Conservation (phyloP, 2,329 filamentous ascomycete genomes). For the Aspergillus udagawae region DNA sequence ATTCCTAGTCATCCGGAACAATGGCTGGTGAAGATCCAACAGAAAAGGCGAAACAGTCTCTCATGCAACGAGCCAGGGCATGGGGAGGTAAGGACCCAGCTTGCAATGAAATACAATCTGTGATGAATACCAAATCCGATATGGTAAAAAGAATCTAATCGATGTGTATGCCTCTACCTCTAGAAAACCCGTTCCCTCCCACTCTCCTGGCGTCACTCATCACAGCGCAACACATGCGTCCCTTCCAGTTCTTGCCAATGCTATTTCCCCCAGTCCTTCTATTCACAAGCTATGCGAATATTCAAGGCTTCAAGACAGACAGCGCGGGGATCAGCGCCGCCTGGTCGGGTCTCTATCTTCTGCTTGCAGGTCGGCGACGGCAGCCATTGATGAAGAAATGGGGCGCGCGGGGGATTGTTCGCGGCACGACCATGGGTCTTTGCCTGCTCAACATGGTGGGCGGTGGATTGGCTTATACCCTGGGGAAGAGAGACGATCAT, state of each 20-base stretch:
- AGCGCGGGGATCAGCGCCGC: conserved; percentile 60
- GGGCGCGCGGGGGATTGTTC: conserved; percentile 41
- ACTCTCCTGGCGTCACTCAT: conserved; percentile 63
- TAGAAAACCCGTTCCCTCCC: conserved; percentile 62
- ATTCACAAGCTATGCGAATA: conserved; percentile 63
- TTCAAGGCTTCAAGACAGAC: conserved; percentile 60
- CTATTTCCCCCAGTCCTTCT: conserved; percentile 63
- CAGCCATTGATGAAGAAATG: conserved; percentile 44
- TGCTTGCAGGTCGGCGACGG: conserved; percentile 58
- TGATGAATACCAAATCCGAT: neutral
- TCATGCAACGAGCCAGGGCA: conserved; percentile 35
- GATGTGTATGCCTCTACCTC: conserved; percentile 5
- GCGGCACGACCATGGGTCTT: conserved; percentile 44
- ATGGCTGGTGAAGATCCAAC: conserved; percentile 26
- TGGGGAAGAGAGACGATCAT: conserved; percentile 38
- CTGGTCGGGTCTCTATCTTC: conserved; percentile 62
- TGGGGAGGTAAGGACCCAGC: conserved; percentile 41
- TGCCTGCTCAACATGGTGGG: conserved; percentile 45
- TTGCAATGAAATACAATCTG: neutral
- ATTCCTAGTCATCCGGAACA: conserved; percentile 5
- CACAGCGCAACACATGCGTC: conserved; percentile 62
- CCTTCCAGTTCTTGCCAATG: conserved; percentile 63
- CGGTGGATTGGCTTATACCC: conserved; percentile 44
- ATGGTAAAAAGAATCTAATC: neutral
- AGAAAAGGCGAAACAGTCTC: conserved; percentile 35